Conservation (phyloP, 1,284 basidiomycete species). For the Pterula multifida region DNA sequence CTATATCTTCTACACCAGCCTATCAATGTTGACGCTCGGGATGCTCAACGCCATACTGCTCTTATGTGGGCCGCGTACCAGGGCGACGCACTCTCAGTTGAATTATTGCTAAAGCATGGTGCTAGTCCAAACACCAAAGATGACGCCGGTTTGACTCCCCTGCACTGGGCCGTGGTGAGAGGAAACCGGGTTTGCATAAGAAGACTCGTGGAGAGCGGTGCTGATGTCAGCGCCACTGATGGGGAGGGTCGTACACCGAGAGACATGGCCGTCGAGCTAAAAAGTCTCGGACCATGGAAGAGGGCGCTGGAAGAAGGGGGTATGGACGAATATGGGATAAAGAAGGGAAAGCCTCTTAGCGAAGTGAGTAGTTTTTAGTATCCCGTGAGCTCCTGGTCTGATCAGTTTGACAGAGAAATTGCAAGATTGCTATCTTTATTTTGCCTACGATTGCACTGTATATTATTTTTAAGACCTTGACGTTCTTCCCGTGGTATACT, state of each 20-base stretch:
- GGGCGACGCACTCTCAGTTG: constrained; percentile 91
- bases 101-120: constrained; percentile 82
- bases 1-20: constrained; percentile 90
- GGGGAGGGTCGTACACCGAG: constrained; percentile 79
- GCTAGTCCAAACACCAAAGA: constrained; percentile 72
- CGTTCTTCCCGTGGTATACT: constrained; percentile 82
- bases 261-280: constrained; percentile 93
- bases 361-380: constrained; percentile 38
- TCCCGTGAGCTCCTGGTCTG: constrained; percentile 3
- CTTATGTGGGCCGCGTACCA: constrained; percentile 99
- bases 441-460: constrained; percentile 74
- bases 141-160: constrained; percentile 74
- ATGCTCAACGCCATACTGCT: constrained; percentile 88
- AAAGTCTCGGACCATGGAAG: constrained; percentile 80
- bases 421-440: constrained; percentile 70
- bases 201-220: constrained; percentile 75
- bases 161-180: constrained; percentile 99
- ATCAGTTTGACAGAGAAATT: constrained; percentile 46
- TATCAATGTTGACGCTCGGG: constrained; percentile 77
- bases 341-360: constrained; percentile 51
- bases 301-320: constrained; percentile 82
- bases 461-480: constrained; percentile 74
- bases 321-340: constrained; percentile 66
- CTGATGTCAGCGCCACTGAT: constrained; percentile 74
- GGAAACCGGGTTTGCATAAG: constrained; percentile 84